Base-by-base conservation (phyloP, 2,329 filamentous ascomycete species). In the Aspergillus novofumigatus region DNA sequence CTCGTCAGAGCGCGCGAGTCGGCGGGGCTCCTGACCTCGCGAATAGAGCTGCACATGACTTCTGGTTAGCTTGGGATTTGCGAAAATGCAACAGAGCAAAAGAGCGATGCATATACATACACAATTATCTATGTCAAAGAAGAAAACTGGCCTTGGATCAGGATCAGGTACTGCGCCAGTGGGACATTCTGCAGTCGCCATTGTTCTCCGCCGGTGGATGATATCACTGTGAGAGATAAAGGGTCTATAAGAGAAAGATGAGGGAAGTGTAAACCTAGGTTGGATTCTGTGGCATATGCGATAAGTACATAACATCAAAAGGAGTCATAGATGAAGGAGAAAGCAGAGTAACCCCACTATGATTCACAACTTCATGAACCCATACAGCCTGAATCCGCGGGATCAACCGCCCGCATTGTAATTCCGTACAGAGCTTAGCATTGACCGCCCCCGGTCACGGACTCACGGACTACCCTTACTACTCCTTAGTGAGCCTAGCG, bases 91-190 rank as follows among this genome's bases (percentile, higher is more conserved):
- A 42, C 28, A 17, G 10, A 11, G 3, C 20, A 20, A 25, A 29
- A 9, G 8, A 45, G 6, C 7, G 14, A 52, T 11, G 21, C 14
- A 28, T 48, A 14, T 23, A 78, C 83, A 62, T 79, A 86, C 84
- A 76, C 95, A 99, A 71, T 99, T 99, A 81, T 99, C 94, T 70
- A 99, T 97, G 72, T 99, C 94, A 71, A 97, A 97, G 74, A 85
- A 86, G 72, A 86, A 83, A 21, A 90, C 80, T 1, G 81, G 80
- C 60, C 83, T 72, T 59, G 69, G 64, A 62, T 79, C 75, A 59
- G 58, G 52, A 62, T 79, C 75, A 58, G 59, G 53, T 52, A 62
- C 58, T 49, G 63, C 59, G 51, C 60, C 64, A 51, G 59, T 49
- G 41, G 52, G 41, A 47, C 51, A 52, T 49, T 28, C 59, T 28